Base-by-base conservation (phyloP, 139 green algal genomes). In the Pleodorina starrii region DNA sequence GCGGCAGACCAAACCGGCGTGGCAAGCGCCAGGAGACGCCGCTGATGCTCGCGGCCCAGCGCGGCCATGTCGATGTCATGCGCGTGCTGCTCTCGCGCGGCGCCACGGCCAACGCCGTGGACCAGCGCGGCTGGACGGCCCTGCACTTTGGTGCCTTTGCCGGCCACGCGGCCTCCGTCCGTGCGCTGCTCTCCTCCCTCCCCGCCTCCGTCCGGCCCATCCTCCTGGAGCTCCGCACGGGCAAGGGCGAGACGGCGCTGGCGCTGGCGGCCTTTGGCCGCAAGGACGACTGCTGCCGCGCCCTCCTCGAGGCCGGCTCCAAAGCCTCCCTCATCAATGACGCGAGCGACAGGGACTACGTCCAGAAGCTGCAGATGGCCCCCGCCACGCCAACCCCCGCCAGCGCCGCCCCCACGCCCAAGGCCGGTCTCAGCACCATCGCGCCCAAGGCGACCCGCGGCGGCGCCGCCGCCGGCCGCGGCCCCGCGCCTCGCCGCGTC, bases 231-330 rank as follows among this genome's bases (percentile, higher is more conserved):
- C 25, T 71, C 3, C 40, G 14, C 11, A 86, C n/a, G 11, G 29
- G 12, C 42, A 75, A 51, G 44, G 60, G 82, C 46, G 82, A 88
- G 44, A 88, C 82, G 21, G 60, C 82, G 1, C 46, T 88, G 44
- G 82, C 82, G 19, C 82, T 88, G 32, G 82, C 82, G 2, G 82
- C 82, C 6, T 88, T 88, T n/a, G 82, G 66, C 32, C 82, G 82
- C 2, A 59, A 57, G 11, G 66, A 88, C 27, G 82, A 80, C 4
- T 46, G 23, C 57, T 72, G 42, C 27, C 27, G 42, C 11, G 59
- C 27, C 38, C 57, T 86, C 25, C 21, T 80, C 14, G 5, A 74
- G 32, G 32, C n/a, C 17, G 81, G 81, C 10, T 59, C 60, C n/a
- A 48, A 75, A 25, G 14, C 21, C 36, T 40, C 57, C 38, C 25